Evolutionary conservation across 2,329 filamentous ascomycete species (phyloP).

Genomic region (Penicillium sp.): DNA sequence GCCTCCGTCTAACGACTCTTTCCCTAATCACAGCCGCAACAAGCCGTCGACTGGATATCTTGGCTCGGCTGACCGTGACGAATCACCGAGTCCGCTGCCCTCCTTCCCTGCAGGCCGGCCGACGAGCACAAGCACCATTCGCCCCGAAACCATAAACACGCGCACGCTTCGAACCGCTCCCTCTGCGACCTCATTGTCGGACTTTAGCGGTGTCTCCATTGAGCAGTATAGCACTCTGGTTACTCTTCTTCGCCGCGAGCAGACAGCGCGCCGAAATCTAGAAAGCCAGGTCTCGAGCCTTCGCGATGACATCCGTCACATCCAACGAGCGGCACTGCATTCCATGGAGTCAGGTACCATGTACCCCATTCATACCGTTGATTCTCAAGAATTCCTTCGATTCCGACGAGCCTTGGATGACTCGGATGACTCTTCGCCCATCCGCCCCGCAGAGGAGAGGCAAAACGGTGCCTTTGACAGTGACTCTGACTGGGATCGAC

Average conservation of each 20-base stretch:
- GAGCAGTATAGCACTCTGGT: conserved; percentile 50
- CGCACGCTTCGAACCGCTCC: conserved; percentile 28
- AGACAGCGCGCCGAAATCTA: conserved; percentile 45
- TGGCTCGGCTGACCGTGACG: conserved; percentile 14
- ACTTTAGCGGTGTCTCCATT: conserved; percentile 40
- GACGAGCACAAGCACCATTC: conserved; percentile 32
- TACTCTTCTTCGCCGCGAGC: conserved; percentile 47
- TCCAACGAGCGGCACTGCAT: conserved; percentile 33
- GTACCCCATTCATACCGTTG: conserved; percentile 32
- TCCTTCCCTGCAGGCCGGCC: conserved; percentile 24
- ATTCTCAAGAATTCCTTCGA: conserved; percentile 33
- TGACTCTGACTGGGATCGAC: conserved; percentile 28
- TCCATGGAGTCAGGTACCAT: conserved; percentile 33
- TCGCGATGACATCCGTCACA: conserved; percentile 40
- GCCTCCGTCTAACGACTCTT: conserved; percentile 14
- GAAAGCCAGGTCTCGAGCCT: conserved; percentile 45
- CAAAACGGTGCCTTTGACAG: conserved; percentile 20
- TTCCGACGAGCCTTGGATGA: conserved; percentile 26
- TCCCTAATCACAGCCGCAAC: conserved; percentile 14
- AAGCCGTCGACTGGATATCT: conserved; percentile 17
- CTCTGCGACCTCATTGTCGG: conserved; percentile 33
- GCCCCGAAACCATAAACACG: conserved; percentile 31
- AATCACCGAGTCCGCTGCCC: conserved; percentile 17
- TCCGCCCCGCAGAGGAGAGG: conserved; percentile 15
- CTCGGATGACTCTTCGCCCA: conserved; percentile 18